Percentiles rank a stretch among this genome's conserved stretches.
These are phyloP conservation scores for Backusella tuberculispora DNA, from an alignment of 192 early-diverging fungal genomes.

Conservation along the genomic window DNA sequence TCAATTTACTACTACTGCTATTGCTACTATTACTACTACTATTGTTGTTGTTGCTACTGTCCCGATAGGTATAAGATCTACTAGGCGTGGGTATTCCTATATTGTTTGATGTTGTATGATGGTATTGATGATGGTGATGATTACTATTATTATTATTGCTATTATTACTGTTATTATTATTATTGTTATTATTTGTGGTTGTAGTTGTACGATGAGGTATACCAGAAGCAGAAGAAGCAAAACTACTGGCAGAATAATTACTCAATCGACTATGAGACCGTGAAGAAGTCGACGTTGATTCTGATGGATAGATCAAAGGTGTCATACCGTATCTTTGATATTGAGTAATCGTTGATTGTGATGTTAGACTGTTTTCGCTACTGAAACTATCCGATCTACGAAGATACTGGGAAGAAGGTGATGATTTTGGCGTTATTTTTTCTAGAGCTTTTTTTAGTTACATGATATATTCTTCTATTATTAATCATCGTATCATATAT, in stretches of 20 bases:
- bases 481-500: background rate
- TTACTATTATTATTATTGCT: background rate
- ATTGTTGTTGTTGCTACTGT: background rate
- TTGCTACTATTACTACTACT: too few species aligned
- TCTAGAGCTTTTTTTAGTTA: background rate
- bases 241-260: constrained; percentile 38
- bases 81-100: constrained; percentile 25
- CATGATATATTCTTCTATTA: background rate
- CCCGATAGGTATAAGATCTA: constrained; percentile 13
- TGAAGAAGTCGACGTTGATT: constrained; percentile 34
- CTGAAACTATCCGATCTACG: constrained; percentile 35
- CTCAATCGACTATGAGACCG: constrained; percentile 37
- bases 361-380: constrained; percentile 35
- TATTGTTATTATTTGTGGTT: background rate
- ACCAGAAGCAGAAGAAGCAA: constrained; percentile 25
- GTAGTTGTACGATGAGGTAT: constrained; percentile 4
- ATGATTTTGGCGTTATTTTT: background rate
- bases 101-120: constrained; percentile 1
- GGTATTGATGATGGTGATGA: background rate
- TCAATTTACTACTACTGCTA: too few species aligned
- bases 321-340: constrained; percentile 25
- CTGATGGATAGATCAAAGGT: constrained; percentile 26
- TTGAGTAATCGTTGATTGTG: constrained; percentile 34
- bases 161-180: background rate
- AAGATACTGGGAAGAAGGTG: background rate